Evolutionary conservation across 2,329 filamentous ascomycete genomes (phyloP).

Genomic region (Parasarocladium wereldwijsianum): DNA sequence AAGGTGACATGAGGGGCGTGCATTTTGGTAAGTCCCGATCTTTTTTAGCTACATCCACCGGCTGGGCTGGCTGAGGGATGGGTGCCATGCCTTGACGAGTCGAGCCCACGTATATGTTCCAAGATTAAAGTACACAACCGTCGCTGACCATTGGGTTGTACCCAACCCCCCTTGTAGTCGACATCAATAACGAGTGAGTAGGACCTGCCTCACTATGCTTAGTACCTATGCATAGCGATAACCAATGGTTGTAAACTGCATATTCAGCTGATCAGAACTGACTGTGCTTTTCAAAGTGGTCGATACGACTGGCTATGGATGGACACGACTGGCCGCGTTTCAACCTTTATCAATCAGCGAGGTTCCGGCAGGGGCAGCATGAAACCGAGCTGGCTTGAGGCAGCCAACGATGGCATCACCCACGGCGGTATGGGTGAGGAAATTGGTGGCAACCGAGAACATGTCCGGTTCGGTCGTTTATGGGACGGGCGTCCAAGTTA

Average conservation of each 20-base stretch:
- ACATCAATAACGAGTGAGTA: constrained; percentile 1
- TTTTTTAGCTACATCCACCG: neutral
- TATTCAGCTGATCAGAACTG: neutral
- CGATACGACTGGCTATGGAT: constrained; percentile 3
- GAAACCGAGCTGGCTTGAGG: constrained; percentile 5
- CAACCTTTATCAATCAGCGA: constrained; percentile 4
- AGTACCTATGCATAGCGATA: neutral
- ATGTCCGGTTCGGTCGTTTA: constrained; percentile 1
- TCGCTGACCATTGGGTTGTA: no score
- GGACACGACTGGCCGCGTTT: neutral
- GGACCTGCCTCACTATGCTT: no score
- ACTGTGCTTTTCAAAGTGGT: neutral
- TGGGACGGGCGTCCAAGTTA: constrained; percentile 1
- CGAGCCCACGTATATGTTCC: no score
- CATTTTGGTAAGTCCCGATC: neutral
- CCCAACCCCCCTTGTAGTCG: neutral
- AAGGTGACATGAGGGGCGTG: constrained; percentile 1
- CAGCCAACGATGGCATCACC: neutral
- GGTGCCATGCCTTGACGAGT: no score
- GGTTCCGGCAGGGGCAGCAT: constrained; percentile 6
- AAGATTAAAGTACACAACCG: no score
- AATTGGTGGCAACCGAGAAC: neutral
- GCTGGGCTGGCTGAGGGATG: neutral
- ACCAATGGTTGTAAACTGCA: neutral
- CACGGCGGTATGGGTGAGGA: neutral